phyloP scores from a whole-genome alignment of 1,284 basidiomycete genomes.

The Cryptococcus sp. region DNA sequence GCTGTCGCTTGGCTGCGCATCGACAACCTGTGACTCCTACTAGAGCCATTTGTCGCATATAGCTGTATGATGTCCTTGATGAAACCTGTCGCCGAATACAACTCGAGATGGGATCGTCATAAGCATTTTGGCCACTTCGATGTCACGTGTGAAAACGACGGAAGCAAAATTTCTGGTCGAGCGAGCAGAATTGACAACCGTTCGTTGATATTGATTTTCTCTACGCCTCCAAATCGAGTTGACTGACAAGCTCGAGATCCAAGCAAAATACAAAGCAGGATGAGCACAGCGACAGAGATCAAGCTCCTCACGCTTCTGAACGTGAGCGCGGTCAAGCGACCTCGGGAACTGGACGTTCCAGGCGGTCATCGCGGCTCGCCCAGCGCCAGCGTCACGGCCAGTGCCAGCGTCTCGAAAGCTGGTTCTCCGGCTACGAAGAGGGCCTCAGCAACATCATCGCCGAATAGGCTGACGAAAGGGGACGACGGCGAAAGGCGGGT shows the following conservation, averaged over 20 bases:
- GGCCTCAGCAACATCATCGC: not conserved
- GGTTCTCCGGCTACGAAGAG: not conserved
- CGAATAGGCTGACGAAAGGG: not conserved
- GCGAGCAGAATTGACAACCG: no score
- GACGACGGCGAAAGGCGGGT: constrained; percentile 8
- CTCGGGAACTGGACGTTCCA: constrained; percentile 52
- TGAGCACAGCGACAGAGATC: constrained; percentile 63
- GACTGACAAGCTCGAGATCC: no score
- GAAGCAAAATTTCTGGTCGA: no score
- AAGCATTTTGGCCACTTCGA: no score
- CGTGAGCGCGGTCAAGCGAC: constrained; percentile 72
- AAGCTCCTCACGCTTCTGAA: constrained; percentile 91
- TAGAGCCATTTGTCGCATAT: no score
- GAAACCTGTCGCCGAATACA: no score
- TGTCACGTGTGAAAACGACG: no score
- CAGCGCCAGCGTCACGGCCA: constrained; percentile 17
- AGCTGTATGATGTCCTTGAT: no score
- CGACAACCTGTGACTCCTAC: no score
- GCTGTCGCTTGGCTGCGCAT: no score
- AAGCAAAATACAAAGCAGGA: constrained; percentile 11
- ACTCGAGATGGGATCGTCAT: no score
- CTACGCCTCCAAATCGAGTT: no score
- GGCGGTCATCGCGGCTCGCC: constrained; percentile 59
- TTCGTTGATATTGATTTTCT: not conserved
- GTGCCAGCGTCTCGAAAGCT: not conserved